Evolutionary conservation across 257 asterid genomes (phyloP).

Genomic region (Schizonepeta tenuifolia): DNA sequence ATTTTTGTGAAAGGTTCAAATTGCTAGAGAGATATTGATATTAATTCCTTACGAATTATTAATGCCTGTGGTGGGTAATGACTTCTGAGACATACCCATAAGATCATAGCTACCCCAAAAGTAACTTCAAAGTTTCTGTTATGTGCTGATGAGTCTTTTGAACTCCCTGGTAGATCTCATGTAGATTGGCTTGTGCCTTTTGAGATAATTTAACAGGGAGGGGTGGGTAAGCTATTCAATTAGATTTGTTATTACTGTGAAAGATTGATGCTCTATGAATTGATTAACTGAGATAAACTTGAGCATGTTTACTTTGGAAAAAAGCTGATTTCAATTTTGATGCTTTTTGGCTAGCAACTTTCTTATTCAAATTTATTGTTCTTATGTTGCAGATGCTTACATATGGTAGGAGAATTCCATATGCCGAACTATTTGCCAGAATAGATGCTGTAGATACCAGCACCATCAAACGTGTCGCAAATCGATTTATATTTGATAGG

Average conservation of each 20-base stretch:
- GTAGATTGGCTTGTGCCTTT: neutral
- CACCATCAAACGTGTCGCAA: constrained; percentile 92
- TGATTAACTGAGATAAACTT: neutral
- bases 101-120: neutral
- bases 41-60: neutral
- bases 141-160: neutral
- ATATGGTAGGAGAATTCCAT: constrained; percentile 94
- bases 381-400: constrained; percentile 77
- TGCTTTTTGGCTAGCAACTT: neutral
- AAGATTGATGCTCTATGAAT: neutral
- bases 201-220: neutral
- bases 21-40: constrained; percentile 1
- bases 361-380: neutral
- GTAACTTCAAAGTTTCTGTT: neutral
- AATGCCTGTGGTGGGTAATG: neutral
- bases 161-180: neutral
- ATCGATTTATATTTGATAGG: constrained; percentile 76
- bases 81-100: neutral
- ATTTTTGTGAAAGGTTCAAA: neutral
- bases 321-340: neutral
- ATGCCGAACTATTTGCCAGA: constrained; percentile 90
- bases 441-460: constrained; percentile 86
- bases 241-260: neutral
- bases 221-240: neutral
- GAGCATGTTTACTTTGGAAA: neutral